phyloP scores from a whole-genome alignment of 805 yeast genomes.

The Metschnikowia cerradonensis region DNA sequence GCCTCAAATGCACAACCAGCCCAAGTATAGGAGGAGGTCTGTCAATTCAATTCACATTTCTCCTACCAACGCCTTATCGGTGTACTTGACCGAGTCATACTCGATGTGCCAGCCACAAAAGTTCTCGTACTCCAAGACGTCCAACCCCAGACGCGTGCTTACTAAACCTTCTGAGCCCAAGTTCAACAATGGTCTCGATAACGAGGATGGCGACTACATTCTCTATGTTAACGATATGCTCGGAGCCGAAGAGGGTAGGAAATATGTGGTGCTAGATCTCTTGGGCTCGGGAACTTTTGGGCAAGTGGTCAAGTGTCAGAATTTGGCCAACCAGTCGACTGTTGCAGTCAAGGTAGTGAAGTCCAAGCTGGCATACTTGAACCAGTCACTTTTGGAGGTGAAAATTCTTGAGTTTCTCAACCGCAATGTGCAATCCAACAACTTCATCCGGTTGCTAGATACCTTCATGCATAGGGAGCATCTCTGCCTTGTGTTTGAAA shows the following conservation, averaged over 20 bases:
- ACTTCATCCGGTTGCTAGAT: conserved; percentile 75
- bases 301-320: conserved; percentile 93
- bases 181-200: conserved; percentile 79
- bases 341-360: conserved; percentile 94
- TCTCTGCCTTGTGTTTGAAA: conserved; percentile 86
- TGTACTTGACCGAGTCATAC: conserved; percentile 74
- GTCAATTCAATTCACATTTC: conserved; percentile 61
- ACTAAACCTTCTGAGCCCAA: conserved; percentile 89
- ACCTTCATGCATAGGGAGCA: conserved; percentile 91
- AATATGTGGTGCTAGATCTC: conserved; percentile 83
- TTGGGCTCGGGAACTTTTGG: conserved; percentile 98
- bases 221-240: conserved; percentile 90
- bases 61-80: conserved; percentile 77
- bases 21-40: conserved; percentile 69
- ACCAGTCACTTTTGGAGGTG: conserved; percentile 90
- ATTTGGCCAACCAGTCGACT: conserved; percentile 71
- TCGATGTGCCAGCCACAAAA: conserved; percentile 72
- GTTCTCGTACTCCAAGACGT: conserved; percentile 75
- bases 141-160: conserved; percentile 86
- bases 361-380: conserved; percentile 84
- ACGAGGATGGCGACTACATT: conserved; percentile 85
- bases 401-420: conserved; percentile 79
- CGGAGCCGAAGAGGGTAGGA: conserved; percentile 80
- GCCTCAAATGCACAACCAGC: conserved; percentile 59
- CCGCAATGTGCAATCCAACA: conserved; percentile 61